Base-by-base conservation (phyloP, 1,284 basidiomycete genomes). In the Heterobasidion parviporum region DNA sequence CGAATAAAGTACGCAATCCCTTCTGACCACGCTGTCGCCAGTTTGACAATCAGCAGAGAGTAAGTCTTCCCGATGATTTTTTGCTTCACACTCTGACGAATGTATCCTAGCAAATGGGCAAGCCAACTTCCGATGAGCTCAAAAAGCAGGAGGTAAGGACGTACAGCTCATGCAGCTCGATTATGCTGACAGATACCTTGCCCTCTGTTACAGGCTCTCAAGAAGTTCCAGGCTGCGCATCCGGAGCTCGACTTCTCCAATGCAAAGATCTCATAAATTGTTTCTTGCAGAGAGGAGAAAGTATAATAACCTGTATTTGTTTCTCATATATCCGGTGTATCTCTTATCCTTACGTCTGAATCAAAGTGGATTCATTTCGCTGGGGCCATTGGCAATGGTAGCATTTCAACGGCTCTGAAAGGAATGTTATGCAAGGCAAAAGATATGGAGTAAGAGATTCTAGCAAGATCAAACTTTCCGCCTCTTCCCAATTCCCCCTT, bases 1-100 rank as follows among this genome's bases (percentile, higher is more conserved):
- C 54, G 38, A 44, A 44, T 47, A 41, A 8, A 44, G 46, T 35
- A 47, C 26, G 26, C 26, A 12, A 6, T 44, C 43, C 15, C 26
- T 20, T 8, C n/a, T 34, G 47, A 50, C 53, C 33, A 48, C 54
- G 54, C 18, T 54, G 50, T 47, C 47, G 54, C 54, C 50, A 96
- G 94, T 98, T 94, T 64, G 97, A 99, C 70, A 98, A 98, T 65
- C 91, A 94, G 66, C 96, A 98, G 72, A 97, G 94, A 80, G 93
- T 89, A 66, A 50, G 65, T 55, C 41, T 34, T 14, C 9, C 15
- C 49, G 46, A 38, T 1, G 38, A 48, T 3, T 51, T 51, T 54
- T 51, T 51, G 20, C 57, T 16, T 48, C 32, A 36, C 54, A 34
- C 34, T 51, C 34, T 52, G 32, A 49, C 57, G 55, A 54, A 54